A percentile compares a stretch with the other conserved stretches of the same genome.
These are phyloP conservation scores for Fraxinus pennsylvanica DNA, from an alignment of 257 asterid genomes.

Conservation along the genomic window DNA sequence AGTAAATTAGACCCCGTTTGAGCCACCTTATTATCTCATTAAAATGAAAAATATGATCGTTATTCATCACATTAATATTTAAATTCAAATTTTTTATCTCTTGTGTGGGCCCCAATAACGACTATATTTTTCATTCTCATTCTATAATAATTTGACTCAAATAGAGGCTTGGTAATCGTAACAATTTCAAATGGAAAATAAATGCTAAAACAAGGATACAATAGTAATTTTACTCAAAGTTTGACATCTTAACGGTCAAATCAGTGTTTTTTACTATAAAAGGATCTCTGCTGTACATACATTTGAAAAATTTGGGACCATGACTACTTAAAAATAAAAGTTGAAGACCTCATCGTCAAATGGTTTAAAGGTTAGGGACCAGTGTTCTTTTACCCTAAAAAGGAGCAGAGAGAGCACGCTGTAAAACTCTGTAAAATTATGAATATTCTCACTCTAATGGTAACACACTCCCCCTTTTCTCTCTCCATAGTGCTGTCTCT, in stretches of 20 bases:
- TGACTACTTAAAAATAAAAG: neutral
- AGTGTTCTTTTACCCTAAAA: neutral
- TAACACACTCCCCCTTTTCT: neutral
- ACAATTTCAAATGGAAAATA: no score
- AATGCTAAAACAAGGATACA: neutral
- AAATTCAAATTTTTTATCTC: no score
- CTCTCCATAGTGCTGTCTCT: constrained; percentile 9
- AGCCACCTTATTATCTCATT: no score
- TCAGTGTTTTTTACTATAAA: no score
- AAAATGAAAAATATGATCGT: no score
- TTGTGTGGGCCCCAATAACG: no score
- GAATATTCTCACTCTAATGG: neutral
- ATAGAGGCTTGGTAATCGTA: no score
- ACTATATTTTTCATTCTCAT: no score
- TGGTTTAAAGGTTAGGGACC: neutral
- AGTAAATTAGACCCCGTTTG: no score
- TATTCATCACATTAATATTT: no score
- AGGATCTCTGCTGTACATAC: neutral
- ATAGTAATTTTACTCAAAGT: neutral
- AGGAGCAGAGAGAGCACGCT: neutral
- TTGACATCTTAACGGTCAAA: neutral
- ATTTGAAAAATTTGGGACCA: neutral
- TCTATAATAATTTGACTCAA: no score
- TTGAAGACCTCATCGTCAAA: neutral
- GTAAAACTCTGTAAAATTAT: neutral